Conservation (phyloP, 2,329 filamentous ascomycete genomes). For the Lasiodiplodia hormozganensis region DNA sequence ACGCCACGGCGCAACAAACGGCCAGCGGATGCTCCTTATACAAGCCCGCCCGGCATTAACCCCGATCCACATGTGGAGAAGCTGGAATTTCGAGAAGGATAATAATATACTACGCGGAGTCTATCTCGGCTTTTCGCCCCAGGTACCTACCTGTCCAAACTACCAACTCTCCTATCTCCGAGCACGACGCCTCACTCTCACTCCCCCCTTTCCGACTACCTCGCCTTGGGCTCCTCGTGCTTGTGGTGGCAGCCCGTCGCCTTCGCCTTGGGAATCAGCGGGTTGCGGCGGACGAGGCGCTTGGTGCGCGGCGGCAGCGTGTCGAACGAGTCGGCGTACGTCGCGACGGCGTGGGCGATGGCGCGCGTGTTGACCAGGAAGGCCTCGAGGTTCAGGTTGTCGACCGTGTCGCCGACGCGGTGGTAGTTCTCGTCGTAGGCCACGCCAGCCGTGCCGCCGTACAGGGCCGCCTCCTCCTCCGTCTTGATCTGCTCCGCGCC, state of each 20-base stretch:
- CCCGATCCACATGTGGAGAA: neutral
- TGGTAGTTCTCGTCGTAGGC: slow-evolving; percentile 66
- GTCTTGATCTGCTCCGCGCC: slow-evolving; percentile 82
- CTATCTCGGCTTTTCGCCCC: neutral
- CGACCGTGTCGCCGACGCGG: slow-evolving; percentile 57
- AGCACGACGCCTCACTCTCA: neutral
- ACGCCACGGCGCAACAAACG: neutral
- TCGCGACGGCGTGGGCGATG: slow-evolving; percentile 61
- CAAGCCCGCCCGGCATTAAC: neutral
- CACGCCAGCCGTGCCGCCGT: slow-evolving; percentile 72
- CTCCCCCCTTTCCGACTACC: neutral
- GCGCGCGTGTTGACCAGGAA: slow-evolving; percentile 63
- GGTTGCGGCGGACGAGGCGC: neutral
- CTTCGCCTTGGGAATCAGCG: neutral
- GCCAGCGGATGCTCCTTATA: neutral
- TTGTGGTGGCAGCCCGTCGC: slow-evolving; percentile 23
- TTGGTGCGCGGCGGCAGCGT: slow-evolving; percentile 38
- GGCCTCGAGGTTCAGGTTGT: slow-evolving; percentile 62
- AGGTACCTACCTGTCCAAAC: neutral
- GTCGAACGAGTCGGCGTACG: slow-evolving; percentile 43
- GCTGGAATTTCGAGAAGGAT: slow-evolving; percentile 6
- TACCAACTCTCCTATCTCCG: neutral
- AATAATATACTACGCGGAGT: slow-evolving; percentile 10
- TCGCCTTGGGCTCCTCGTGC: slow-evolving; percentile 15
- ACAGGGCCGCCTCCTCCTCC: slow-evolving; percentile 66